Conservation (phyloP, 129 eudicot genomes). For the carrot (Daucus carota) region DNA sequence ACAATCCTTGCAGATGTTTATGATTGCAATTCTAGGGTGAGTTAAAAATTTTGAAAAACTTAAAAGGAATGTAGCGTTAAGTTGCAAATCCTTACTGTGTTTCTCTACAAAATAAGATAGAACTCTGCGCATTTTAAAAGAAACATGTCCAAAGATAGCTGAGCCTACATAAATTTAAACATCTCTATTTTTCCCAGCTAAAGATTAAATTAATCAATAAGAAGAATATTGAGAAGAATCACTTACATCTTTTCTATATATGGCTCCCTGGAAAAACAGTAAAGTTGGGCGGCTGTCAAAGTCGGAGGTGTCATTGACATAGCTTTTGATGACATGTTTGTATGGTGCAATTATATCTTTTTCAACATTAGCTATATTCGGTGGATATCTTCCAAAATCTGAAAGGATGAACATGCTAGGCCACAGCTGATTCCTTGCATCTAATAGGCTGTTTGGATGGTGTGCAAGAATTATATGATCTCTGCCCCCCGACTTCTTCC, state of each 20-base stretch:
- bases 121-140: background rate
- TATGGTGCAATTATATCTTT: conserved; percentile 97
- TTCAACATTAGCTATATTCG: conserved; percentile 68
- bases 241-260: conserved; percentile 83
- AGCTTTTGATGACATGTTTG: conserved; percentile 55
- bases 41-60: background rate
- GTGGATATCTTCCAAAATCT: conserved; percentile 95
- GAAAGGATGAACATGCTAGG: conserved; percentile 77
- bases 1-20: background rate
- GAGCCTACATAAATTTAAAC: background rate
- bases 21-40: background rate
- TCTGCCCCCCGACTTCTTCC: conserved; percentile 71
- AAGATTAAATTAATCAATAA: background rate
- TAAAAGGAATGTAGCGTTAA: background rate
- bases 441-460: conserved; percentile 79
- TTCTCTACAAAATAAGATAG: background rate
- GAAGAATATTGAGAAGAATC: background rate
- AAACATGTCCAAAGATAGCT: background rate
- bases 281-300: conserved; percentile 74
- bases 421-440: conserved; percentile 78
- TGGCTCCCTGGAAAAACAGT: conserved; percentile 86
- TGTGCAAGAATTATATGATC: conserved; percentile 79
- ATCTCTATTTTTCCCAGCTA: background rate
- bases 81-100: background rate
- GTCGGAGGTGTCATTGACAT: conserved; percentile 41